phyloP scores from a whole-genome alignment of 2,329 filamentous ascomycete species.

The Paraphoma chrysanthemicola region DNA sequence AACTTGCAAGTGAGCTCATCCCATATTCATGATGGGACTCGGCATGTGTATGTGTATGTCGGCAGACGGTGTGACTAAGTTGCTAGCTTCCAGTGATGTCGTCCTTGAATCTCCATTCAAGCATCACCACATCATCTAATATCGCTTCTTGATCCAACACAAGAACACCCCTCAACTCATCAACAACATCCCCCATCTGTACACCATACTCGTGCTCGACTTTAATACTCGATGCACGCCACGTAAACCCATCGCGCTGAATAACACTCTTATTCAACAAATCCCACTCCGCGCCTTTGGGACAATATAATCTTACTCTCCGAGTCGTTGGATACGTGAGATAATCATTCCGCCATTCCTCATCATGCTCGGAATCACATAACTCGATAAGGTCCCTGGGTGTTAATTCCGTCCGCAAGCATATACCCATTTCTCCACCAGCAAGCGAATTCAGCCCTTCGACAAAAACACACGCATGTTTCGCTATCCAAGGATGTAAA shows the following conservation, averaged over 20 bases:
- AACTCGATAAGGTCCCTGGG: neutral
- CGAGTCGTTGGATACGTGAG: neutral
- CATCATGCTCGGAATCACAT: neutral
- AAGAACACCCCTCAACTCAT: slow-evolving; percentile 14
- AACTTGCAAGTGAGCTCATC: too few species aligned
- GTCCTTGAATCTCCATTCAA: slow-evolving; percentile 14
- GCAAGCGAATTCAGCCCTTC: slow-evolving; percentile 6
- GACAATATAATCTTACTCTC: slow-evolving; percentile 7
- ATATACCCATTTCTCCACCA: slow-evolving; percentile 3
- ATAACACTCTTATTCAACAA: slow-evolving; percentile 3
- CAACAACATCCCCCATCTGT: slow-evolving; percentile 14
- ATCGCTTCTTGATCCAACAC: neutral
- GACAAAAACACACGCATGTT: neutral
- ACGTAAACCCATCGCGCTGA: neutral
- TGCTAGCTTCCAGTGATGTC: neutral
- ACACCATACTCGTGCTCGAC: slow-evolving; percentile 17
- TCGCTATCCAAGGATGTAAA: slow-evolving; percentile 11
- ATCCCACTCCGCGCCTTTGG: slow-evolving; percentile 8
- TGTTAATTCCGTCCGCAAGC: neutral
- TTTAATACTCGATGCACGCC: slow-evolving; percentile 7
- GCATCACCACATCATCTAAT: slow-evolving; percentile 5
- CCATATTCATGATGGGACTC: neutral
- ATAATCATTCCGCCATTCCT: neutral
- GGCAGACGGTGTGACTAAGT: neutral
- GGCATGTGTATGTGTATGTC: neutral